Percentiles rank a stretch among this genome's conserved stretches.
These are phyloP conservation scores for Hanseniaspora vineae DNA, from an alignment of 805 yeast genomes.

Conservation along the genomic window DNA sequence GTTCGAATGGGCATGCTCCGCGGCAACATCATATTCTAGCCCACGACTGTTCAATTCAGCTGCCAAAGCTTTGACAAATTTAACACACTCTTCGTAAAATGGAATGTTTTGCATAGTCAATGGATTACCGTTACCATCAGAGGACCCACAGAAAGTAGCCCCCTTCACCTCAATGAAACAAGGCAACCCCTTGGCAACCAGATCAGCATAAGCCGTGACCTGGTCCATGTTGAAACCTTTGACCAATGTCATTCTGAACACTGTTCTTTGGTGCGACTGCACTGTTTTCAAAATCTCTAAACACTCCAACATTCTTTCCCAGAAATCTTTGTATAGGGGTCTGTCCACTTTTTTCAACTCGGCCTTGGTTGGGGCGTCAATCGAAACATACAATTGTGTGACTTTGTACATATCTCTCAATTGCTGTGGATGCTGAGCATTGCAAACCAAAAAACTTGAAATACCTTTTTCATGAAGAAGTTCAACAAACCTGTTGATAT, in stretches of 20 bases:
- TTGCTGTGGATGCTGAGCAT: constrained; percentile 91
- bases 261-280: constrained; percentile 79
- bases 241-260: constrained; percentile 77
- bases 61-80: constrained; percentile 53
- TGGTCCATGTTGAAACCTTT: constrained; percentile 87
- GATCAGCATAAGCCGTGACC: constrained; percentile 68
- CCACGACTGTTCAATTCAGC: constrained; percentile 54
- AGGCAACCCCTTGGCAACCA: constrained; percentile 71
- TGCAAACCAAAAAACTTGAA: constrained; percentile 82
- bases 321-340: constrained; percentile 79
- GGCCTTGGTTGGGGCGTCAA: constrained; percentile 81
- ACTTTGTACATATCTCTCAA: constrained; percentile 57
- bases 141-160: constrained; percentile 90
- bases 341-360: constrained; percentile 76
- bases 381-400: constrained; percentile 83
- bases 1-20: constrained; percentile 93
- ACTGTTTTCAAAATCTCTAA: constrained; percentile 62
- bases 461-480: constrained; percentile 71
- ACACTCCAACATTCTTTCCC: constrained; percentile 80
- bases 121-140: constrained; percentile 72
- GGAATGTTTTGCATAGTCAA: constrained; percentile 94
- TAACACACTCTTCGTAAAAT: constrained; percentile 78
- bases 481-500: constrained; percentile 71
- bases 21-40: constrained; percentile 68
- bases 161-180: constrained; percentile 89